Evolutionary conservation across 768 basidiomycete genomes (phyloP).

Genomic region (Infundibulicybe gibba): DNA sequence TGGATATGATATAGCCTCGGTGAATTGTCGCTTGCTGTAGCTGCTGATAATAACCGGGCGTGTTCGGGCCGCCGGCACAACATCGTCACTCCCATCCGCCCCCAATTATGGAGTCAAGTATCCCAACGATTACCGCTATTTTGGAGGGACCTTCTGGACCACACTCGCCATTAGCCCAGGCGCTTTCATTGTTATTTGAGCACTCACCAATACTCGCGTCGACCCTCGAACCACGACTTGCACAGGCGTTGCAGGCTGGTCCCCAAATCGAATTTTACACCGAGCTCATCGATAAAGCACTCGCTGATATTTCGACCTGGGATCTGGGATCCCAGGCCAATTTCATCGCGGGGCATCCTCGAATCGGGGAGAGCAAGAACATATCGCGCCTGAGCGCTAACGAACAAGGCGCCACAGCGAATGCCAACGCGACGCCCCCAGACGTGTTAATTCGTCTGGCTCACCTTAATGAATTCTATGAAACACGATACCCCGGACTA

Average conservation of each 20-base stretch:
- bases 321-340: slow-evolving; percentile 41
- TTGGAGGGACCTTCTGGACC: slow-evolving; percentile 6
- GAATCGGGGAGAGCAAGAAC: slow-evolving; percentile 80
- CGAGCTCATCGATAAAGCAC: slow-evolving; percentile 52
- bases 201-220: slow-evolving; percentile 53
- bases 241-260: slow-evolving; percentile 20
- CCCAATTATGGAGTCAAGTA: slow-evolving; percentile 8
- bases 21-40: no score
- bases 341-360: slow-evolving; percentile 84
- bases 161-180: slow-evolving; percentile 31
- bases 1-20: not conserved
- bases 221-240: slow-evolving; percentile 53
- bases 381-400: slow-evolving; percentile 72
- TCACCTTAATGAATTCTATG: slow-evolving; percentile 78
- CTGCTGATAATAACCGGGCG: no score
- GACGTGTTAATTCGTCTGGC: slow-evolving; percentile 69
- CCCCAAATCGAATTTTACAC: slow-evolving; percentile 36
- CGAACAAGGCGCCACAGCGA: slow-evolving; percentile 61
- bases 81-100: not conserved
- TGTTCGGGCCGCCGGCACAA: not conserved
- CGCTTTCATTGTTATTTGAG: slow-evolving; percentile 50
- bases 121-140: slow-evolving; percentile 33
- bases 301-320: slow-evolving; percentile 52
- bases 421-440: slow-evolving; percentile 52
- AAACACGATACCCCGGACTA: slow-evolving; percentile 66